phyloP scores from a whole-genome alignment of 805 yeast genomes.

The Hanseniaspora occidentalis region DNA sequence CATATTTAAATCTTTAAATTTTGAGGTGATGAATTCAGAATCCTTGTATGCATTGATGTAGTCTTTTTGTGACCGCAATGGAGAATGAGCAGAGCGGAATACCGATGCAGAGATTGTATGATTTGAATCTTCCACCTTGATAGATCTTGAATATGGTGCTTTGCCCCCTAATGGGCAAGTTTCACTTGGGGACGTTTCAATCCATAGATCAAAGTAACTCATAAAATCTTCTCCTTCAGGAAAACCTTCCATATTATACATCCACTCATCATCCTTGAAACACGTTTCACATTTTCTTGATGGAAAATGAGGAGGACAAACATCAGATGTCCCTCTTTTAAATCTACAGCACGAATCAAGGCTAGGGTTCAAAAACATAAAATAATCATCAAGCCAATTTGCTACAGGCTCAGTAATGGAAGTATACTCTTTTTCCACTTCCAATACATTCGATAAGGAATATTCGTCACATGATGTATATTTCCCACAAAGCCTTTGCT shows the following conservation, averaged over 20 bases:
- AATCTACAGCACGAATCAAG: constrained; percentile 77
- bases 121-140: constrained; percentile 29
- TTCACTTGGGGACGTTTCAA: constrained; percentile 57
- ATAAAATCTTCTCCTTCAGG: constrained; percentile 67
- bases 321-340: constrained; percentile 41
- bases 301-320: constrained; percentile 55
- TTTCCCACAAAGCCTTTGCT: constrained; percentile 73
- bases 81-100: constrained; percentile 72
- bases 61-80: constrained; percentile 72
- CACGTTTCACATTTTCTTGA: constrained; percentile 65
- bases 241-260: constrained; percentile 65
- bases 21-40: constrained; percentile 52
- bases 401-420: constrained; percentile 74
- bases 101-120: constrained; percentile 40
- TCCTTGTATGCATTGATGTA: constrained; percentile 70
- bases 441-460: constrained; percentile 70
- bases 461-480: constrained; percentile 72
- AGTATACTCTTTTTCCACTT: constrained; percentile 68
- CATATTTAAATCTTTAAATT: constrained; percentile 43
- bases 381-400: constrained; percentile 86
- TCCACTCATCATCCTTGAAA: constrained; percentile 51
- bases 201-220: constrained; percentile 69
- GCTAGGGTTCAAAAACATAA: constrained; percentile 77
- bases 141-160: constrained; percentile 67
- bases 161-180: constrained; percentile 94